These are phyloP conservation scores for Raffaelea arxii DNA, from an alignment of 2,329 filamentous ascomycete species.

Conservation along the genomic window DNA sequence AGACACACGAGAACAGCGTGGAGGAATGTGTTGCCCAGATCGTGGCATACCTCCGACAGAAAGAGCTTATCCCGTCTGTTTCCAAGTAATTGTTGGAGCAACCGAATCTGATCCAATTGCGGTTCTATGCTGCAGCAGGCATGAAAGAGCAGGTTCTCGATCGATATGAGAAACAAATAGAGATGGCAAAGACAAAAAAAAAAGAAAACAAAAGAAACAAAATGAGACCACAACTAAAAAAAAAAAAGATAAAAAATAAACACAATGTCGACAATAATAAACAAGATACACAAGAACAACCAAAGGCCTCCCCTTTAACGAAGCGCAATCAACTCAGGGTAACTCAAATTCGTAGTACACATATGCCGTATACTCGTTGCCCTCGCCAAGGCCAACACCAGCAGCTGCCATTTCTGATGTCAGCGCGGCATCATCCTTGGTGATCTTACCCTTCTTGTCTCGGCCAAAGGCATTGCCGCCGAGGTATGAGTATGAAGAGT, in stretches of 20 bases:
- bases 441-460: slow-evolving; percentile 87
- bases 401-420: slow-evolving; percentile 77
- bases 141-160: no score
- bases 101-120: no score
- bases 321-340: slow-evolving; percentile 20
- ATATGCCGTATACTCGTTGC: slow-evolving; percentile 84
- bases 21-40: slow-evolving; percentile 86
- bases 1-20: slow-evolving; percentile 70
- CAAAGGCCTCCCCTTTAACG: no score
- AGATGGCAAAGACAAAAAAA: not conserved
- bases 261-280: not conserved
- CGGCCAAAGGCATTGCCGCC: slow-evolving; percentile 88
- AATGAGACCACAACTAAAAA: not conserved
- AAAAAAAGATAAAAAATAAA: not conserved
- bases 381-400: slow-evolving; percentile 56
- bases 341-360: slow-evolving; percentile 96
- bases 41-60: slow-evolving; percentile 63
- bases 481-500: slow-evolving; percentile 80
- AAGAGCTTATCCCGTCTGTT: slow-evolving; percentile 46
- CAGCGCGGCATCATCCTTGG: slow-evolving; percentile 75
- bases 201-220: not conserved
- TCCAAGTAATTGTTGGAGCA: no score
- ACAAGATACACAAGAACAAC: not conserved
- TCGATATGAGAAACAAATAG: not conserved
- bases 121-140: no score